Evolutionary conservation across 306 rosid genomes (phyloP), one percentile per base, ranked within the genome.

Genomic region (Pyrus communis): DNA sequence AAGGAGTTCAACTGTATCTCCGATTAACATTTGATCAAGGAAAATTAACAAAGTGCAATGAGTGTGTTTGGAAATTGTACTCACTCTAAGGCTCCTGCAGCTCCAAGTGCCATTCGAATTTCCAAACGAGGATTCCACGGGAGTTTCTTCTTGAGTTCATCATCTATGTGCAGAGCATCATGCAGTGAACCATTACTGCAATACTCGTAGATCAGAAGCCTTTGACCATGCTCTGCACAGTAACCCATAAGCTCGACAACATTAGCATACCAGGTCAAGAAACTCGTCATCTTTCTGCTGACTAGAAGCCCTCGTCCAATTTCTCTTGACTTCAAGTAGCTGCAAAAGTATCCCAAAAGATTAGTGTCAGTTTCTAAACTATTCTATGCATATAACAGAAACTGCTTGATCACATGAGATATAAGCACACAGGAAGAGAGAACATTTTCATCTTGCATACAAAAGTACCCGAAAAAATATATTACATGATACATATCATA

Each of bases 31-130:
- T 3, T 33, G 51, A 67, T 27, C 45, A 66, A 2, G 28, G n/a
- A 5, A 61, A 35, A 61, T 35, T 35, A 35, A 35, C 3, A 19
- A 59, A 3, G 30, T 5, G 58, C 7, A 69, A 71, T 3, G n/a
- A 51, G 70, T 27, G 14, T 11, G 23, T 23, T 46, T 31, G 61
- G 2, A 67, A 43, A 64, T 40, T 22, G 77, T 78, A 90, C 97
- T 91, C 88, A 96, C 98, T 91, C 98, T 65, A 96, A 86, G 60
- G 98, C 99, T 86, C 98, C 89, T 75, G 99, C 97, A 62, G 98
- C 91, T 54, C 90, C 99, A 59, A 96, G 98, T 65, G 99, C 97
- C 85, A 96, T 89, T 82, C 88, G 84, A 81, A 91, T 85, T 7
- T 35, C 40, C 1, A 35, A 35, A 70, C 99, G 97, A 69, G 86